Evolutionary conservation across 1,139 yeast species (phyloP).

Genomic region (Scheffersomyces cryptocercus): DNA sequence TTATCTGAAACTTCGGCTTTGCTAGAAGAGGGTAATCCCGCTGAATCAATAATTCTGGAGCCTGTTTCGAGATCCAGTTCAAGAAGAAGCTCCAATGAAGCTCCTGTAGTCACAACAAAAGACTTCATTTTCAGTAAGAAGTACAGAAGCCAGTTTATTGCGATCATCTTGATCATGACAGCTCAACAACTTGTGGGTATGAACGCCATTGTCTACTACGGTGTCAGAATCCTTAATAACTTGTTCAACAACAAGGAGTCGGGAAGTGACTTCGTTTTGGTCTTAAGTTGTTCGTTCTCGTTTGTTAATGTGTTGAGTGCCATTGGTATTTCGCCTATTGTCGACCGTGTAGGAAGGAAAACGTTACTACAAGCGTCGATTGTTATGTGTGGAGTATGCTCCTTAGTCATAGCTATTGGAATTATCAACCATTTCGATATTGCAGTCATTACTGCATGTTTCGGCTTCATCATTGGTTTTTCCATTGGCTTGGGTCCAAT

Average conservation of each 20-base stretch:
- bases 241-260: constrained; percentile 22
- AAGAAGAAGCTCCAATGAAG: constrained; percentile 31
- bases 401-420: constrained; percentile 16
- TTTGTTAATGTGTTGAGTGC: constrained; percentile 32
- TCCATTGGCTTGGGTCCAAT: constrained; percentile 23
- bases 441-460: constrained; percentile 18
- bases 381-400: constrained; percentile 12
- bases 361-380: constrained; percentile 18
- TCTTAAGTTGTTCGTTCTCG: constrained; percentile 33
- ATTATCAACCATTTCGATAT: constrained; percentile 9
- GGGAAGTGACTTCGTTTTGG: constrained; percentile 23
- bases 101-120: constrained; percentile 23
- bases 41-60: background rate
- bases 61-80: constrained; percentile 4
- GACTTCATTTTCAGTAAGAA: constrained; percentile 22
- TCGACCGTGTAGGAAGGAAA: constrained; percentile 20
- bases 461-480: constrained; percentile 20
- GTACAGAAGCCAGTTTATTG: constrained; percentile 29
- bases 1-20: constrained; percentile 4
- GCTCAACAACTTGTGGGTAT: constrained; percentile 44
- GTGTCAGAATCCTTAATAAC: constrained; percentile 32
- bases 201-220: constrained; percentile 43
- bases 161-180: constrained; percentile 36
- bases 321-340: constrained; percentile 21
- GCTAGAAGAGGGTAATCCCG: background rate